Evolutionary conservation across 345 rosid genomes (phyloP).

Genomic region (Garcia nutans): DNA sequence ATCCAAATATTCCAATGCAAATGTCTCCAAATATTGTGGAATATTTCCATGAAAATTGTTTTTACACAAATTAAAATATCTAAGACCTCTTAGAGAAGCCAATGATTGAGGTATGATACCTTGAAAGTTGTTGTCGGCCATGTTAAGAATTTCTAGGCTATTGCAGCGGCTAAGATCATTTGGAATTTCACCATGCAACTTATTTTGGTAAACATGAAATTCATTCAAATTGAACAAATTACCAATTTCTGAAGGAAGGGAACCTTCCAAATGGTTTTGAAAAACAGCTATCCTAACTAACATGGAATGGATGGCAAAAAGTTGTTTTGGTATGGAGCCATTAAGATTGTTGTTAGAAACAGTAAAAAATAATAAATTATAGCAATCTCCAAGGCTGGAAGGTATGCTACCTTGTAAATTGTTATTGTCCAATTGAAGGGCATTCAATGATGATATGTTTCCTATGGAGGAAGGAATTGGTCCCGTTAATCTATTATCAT

Average conservation of each 20-base stretch:
- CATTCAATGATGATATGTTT: background rate
- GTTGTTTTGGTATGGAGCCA: background rate
- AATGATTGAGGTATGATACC: background rate
- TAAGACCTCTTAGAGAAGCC: conserved; percentile 2
- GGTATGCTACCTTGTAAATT: background rate
- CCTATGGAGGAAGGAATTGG: conserved; percentile 1
- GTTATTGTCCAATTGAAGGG: background rate
- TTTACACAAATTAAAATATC: background rate
- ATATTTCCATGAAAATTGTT: background rate
- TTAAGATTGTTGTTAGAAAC: background rate
- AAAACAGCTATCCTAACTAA: background rate
- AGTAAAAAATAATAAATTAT: background rate
- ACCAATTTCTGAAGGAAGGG: background rate
- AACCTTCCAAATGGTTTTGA: background rate
- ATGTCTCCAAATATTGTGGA: background rate
- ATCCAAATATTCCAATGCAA: background rate
- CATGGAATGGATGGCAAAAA: background rate
- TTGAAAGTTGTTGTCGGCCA: background rate
- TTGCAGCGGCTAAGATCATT: background rate
- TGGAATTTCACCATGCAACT: background rate
- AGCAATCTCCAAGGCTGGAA: conserved; percentile 4
- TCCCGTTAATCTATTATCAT: background rate
- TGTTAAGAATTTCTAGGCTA: background rate
- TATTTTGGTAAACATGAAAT: background rate
- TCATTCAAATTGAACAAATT: background rate